Evolutionary conservation across 805 yeast genomes (phyloP).

Genomic region (Naumovozyma castellii): DNA sequence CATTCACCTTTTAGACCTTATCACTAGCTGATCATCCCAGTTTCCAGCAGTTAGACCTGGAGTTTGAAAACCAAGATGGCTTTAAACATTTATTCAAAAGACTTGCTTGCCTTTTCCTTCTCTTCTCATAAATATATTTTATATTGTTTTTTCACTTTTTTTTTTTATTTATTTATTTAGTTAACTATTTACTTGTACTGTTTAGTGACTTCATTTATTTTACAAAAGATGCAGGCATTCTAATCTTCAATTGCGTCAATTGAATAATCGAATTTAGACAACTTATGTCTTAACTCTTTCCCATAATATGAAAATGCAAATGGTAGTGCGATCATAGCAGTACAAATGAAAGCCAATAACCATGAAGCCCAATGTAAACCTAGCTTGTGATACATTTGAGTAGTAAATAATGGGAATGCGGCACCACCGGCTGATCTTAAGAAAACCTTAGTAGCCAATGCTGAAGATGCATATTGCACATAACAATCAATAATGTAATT

Average conservation of each 20-base stretch:
- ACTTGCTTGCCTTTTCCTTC: no score
- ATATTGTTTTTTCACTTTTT: no score
- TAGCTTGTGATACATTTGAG: slow-evolving; percentile 65
- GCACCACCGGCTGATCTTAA: slow-evolving; percentile 80
- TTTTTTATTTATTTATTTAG: no score
- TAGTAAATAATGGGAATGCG: slow-evolving; percentile 73
- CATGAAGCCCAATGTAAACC: slow-evolving; percentile 78
- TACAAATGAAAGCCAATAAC: slow-evolving; percentile 65
- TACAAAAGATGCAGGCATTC: no score
- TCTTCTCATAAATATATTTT: no score
- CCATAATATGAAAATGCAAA: slow-evolving; percentile 65
- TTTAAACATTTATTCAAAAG: no score
- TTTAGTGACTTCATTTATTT: no score
- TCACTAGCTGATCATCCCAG: no score
- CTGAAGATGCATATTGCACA: slow-evolving; percentile 70
- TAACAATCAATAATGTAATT: slow-evolving; percentile 88
- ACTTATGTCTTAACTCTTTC: slow-evolving; percentile 46
- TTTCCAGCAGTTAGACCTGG: no score
- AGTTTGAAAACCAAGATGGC: no score
- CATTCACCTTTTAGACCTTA: no score
- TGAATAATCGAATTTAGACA: slow-evolving; percentile 60
- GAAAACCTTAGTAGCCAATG: slow-evolving; percentile 74
- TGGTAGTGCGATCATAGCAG: slow-evolving; percentile 69
- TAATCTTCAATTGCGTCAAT: slow-evolving; percentile 24
- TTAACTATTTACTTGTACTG: no score